A percentile compares a stretch with the other conserved stretches of the same genome.
Evolutionary conservation across 805 yeast species (phyloP).

Genomic region (Teunomyces cretensis): DNA sequence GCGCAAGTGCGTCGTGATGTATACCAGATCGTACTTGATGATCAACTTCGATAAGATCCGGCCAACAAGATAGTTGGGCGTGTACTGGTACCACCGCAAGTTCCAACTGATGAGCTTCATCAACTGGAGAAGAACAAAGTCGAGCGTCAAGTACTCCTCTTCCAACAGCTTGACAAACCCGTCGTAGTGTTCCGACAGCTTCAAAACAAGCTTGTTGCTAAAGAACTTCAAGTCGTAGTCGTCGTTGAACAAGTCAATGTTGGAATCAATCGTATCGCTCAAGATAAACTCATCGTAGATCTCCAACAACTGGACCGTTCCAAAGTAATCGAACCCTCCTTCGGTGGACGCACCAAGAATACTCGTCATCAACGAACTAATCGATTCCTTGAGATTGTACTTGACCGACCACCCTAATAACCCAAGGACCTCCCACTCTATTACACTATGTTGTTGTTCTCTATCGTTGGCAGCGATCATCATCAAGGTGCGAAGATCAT

Average conservation of each 20-base stretch:
- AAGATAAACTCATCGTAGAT: slow-evolving; percentile 44
- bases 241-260: slow-evolving; percentile 30
- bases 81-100: slow-evolving; percentile 61
- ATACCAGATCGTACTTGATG: slow-evolving; percentile 40
- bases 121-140: slow-evolving; percentile 29
- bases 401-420: slow-evolving; percentile 47
- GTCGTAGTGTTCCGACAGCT: slow-evolving; percentile 17
- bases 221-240: slow-evolving; percentile 25
- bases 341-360: slow-evolving; percentile 49
- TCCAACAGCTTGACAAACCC: slow-evolving; percentile 24
- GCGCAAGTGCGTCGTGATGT: slow-evolving; percentile 38
- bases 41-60: slow-evolving; percentile 46
- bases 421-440: slow-evolving; percentile 77
- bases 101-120: slow-evolving; percentile 60
- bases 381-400: slow-evolving; percentile 36
- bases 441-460: slow-evolving; percentile 50
- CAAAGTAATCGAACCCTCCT: slow-evolving; percentile 63
- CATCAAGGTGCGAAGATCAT: slow-evolving; percentile 45
- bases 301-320: slow-evolving; percentile 49
- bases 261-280: slow-evolving; percentile 33
- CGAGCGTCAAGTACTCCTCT: slow-evolving; percentile 30
- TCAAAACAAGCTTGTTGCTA: slow-evolving; percentile 35
- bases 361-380: slow-evolving; percentile 41
- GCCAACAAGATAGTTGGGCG: slow-evolving; percentile 41
- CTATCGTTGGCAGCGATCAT: slow-evolving; percentile 20